Evolutionary conservation across 2,329 filamentous ascomycete genomes (phyloP), one percentile per base, ranked within the genome.

Genomic region (Beauveria bassiana): DNA sequence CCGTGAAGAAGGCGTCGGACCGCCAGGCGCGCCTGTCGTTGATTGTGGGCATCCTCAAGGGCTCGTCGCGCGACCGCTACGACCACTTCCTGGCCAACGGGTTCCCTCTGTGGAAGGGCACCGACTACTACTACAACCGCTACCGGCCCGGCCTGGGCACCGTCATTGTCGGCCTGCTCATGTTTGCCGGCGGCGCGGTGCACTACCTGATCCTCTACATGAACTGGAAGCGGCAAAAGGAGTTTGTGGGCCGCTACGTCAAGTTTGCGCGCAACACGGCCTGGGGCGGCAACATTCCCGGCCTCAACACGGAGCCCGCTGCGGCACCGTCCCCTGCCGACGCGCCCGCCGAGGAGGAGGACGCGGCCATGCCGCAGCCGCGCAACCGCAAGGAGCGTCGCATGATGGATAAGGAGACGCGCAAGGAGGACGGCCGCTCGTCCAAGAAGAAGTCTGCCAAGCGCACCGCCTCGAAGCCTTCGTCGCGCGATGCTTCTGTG

Each of bases 101-200:
- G 64, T 99, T 99, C 79, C 95, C 95, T 38, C 86, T 85, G 61
- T 99, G 95, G 95, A 93, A 93, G 78, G 95, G 95, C 62, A 97
- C 93, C 50, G 93, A 95, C 65, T 99, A 99, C 83, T 99, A 98
- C 82, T 99, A 99, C 79, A 87, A 86, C 69, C 87, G 95, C 62
- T 97, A 93, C 82, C 86, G 95, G 22, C 95, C 95, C 1, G 95
- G 95, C 9, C 79, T 98, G 50, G 91, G 91, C 63, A 90, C 90
- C 16, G 95, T 96, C 51, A 75, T 98, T 57, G 64, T 88, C 28
- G 93, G 93, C 53, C 77, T 96, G 46, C 91, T 98, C 74, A 73
- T 96, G 65, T 84, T 91, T 58, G 85, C 89, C 57, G 93, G 93
- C 62, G 95, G 95, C 65, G 90, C 80, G 34, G 87, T 90, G 43